Conservation (phyloP, 257 asterid genomes). For the Solanum tacnaense region DNA sequence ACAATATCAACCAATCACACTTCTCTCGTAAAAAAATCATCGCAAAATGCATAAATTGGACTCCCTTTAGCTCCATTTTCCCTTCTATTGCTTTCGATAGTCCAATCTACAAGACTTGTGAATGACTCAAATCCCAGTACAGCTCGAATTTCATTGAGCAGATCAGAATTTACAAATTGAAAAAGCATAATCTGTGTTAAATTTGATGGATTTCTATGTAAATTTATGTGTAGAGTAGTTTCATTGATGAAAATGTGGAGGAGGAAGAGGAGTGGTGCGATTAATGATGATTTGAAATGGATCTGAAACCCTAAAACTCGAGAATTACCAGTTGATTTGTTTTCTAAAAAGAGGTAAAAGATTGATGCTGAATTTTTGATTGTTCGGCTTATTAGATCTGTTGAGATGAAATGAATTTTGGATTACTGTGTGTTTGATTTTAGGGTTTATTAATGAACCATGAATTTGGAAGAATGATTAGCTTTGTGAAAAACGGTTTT, state of each 20-base stretch:
- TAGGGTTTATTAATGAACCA: neutral
- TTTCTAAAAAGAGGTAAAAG: neutral
- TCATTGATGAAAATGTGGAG: neutral
- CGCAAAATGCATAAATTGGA: neutral
- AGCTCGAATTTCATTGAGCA: neutral
- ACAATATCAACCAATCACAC: neutral
- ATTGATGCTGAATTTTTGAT: neutral
- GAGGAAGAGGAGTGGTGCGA: neutral
- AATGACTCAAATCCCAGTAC: neutral
- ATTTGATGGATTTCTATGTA: neutral
- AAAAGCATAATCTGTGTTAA: neutral
- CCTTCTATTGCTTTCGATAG: neutral
- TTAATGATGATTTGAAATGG: neutral
- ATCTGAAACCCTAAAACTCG: neutral
- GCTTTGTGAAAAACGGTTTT: neutral
- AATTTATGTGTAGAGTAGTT: neutral
- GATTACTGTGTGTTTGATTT: neutral
- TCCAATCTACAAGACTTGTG: neutral
- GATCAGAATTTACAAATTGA: neutral
- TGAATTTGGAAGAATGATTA: neutral
- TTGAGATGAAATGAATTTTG: neutral
- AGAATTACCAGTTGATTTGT: neutral
- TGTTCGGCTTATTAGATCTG: neutral
- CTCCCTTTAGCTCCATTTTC: neutral
- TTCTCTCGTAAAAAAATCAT: neutral